Conservation (phyloP, 441 rosid species). For the Syzygium syzygioides region DNA sequence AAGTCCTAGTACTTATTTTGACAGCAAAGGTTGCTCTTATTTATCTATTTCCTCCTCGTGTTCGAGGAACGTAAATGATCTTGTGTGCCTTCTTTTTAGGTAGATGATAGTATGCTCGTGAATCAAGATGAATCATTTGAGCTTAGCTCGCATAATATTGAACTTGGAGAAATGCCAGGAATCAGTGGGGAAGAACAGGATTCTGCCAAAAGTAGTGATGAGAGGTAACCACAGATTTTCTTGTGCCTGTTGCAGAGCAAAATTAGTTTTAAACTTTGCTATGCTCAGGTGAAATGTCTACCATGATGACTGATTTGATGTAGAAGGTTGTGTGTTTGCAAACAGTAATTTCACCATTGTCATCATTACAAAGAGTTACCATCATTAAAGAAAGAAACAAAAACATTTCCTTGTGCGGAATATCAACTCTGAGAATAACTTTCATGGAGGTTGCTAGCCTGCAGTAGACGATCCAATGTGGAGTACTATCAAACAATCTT, state of each 20-base stretch:
- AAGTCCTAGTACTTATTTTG: not conserved
- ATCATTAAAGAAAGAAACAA: not conserved
- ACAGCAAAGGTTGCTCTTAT: not conserved
- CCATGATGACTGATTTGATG: not conserved
- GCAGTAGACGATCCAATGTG: not conserved
- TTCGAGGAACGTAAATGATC: not conserved
- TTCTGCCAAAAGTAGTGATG: constrained; percentile 16
- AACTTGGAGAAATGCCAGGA: constrained; percentile 15
- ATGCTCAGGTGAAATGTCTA: not conserved
- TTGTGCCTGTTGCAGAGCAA: not conserved
- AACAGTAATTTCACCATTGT: not conserved
- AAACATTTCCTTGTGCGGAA: not conserved
- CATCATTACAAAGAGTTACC: not conserved
- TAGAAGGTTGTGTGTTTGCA: not conserved
- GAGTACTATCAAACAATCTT: no score
- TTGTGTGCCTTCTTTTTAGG: constrained; percentile 19
- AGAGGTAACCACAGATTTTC: constrained; percentile 26
- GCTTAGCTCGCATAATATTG: constrained; percentile 13
- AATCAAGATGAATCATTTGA: constrained; percentile 26
- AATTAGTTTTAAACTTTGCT: not conserved
- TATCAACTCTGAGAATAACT: not conserved
- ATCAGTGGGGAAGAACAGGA: constrained; percentile 16
- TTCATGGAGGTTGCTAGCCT: not conserved
- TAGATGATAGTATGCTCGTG: constrained; percentile 16
- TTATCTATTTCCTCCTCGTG: not conserved